Base-by-base conservation (phyloP, 495 filamentous ascomycete species). In the Penicillium robsamsonii region DNA sequence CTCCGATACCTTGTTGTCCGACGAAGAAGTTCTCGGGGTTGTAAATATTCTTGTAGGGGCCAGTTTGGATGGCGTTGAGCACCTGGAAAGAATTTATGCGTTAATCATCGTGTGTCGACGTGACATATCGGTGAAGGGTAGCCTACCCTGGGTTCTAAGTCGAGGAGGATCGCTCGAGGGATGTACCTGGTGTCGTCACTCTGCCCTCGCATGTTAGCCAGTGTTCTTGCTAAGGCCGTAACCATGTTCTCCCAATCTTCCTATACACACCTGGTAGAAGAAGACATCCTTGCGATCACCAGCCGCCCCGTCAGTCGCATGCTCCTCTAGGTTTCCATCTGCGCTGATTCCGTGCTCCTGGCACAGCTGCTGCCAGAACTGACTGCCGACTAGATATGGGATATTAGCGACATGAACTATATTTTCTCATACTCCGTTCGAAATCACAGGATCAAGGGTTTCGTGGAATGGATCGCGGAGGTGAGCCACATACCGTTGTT, bases 11-110 rank as follows among this genome's bases (percentile, higher is more conserved):
- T 69, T 90, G 87, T 70, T 92, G 91, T 60, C 91, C 90, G 31
- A 97, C 82, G 65, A 92, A 97, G 72, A 97, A 97, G 77, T 98
- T 98, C 69, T 98, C 94, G 8, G 94, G 94, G 71, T 98, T 98
- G 81, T 97, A 98, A 53, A 98, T 98, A 69, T 97, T 96, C 64
- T 87, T 87, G 77, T 98, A 97, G 2, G 91, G 84, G 11, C 94
- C 91, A 37, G 87, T 85, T 76, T 96, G 94, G 62, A 98, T 97
- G 42, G 82, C 74, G 67, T 97, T 86, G 63, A 98, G 91, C 43
- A 98, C 89, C 87, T 91, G n/a, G 5, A n/a, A 61, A 31, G 33
- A 35, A 10, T 7, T 3, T 46, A 1, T 20, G 24, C 11, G 25
- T 60, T 46, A 61, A 58, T 50, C 17, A 45, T 48, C 24, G 35